A percentile compares a stretch with the other conserved stretches of the same genome.
Conservation (phyloP, 75 land plant genomes). For the Picea sitchensis region DNA sequence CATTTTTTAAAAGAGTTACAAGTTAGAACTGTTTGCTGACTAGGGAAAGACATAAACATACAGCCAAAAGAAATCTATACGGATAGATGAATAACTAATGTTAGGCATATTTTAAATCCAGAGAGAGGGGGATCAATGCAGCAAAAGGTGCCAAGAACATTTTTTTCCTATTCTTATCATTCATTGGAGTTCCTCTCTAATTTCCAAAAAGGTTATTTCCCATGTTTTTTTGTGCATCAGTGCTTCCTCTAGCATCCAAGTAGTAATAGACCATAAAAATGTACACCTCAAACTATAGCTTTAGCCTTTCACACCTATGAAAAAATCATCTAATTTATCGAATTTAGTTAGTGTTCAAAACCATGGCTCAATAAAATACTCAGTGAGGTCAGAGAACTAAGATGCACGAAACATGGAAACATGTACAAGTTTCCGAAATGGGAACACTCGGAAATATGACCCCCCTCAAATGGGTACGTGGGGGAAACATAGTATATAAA, state of each 20-base stretch:
- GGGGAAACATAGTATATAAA: too few species aligned
- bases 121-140: background rate
- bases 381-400: too few species aligned
- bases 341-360: too few species aligned
- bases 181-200: background rate
- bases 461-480: too few species aligned
- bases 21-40: background rate
- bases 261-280: background rate
- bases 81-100: background rate
- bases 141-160: background rate
- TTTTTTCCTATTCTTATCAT: background rate
- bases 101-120: background rate
- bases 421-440: too few species aligned
- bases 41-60: background rate
- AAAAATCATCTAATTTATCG: too few species aligned
- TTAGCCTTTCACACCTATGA: too few species aligned
- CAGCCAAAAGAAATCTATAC: background rate
- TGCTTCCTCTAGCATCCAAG: background rate
- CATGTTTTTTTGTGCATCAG: background rate
- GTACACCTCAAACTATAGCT: too few species aligned
- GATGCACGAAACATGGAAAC: too few species aligned
- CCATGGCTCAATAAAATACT: too few species aligned
- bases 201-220: background rate
- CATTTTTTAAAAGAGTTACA: background rate
- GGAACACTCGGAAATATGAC: too few species aligned